A percentile compares a stretch with the other conserved stretches of the same genome.
Conservation (phyloP, 1,284 basidiomycete species). For the Anthracocystis panici-leucophaei region DNA sequence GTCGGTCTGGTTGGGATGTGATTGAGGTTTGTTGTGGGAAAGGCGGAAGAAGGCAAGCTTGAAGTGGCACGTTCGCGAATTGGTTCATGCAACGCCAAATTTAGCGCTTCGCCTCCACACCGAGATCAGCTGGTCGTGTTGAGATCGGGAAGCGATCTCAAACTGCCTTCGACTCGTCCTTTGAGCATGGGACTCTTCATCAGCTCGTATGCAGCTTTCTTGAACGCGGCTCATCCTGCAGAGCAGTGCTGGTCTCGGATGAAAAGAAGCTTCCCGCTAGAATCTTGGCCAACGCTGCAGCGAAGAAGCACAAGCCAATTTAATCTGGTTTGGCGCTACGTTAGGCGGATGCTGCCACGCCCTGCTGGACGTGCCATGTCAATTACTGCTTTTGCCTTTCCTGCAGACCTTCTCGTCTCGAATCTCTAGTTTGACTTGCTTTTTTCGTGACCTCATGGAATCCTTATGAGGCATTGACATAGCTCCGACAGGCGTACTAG, state of each 20-base stretch:
- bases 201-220: too few species aligned
- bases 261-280: slow-evolving; percentile 11
- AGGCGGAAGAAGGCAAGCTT: background rate
- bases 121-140: background rate
- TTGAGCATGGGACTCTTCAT: too few species aligned
- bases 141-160: slow-evolving; percentile 17
- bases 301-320: background rate
- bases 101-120: slow-evolving; percentile 22
- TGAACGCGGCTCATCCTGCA: too few species aligned
- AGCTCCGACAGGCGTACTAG: background rate
- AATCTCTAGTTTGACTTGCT: background rate
- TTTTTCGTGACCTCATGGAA: background rate
- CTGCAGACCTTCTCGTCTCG: slow-evolving; percentile 4
- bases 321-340: too few species aligned
- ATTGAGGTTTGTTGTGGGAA: background rate
- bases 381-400: slow-evolving; percentile 12
- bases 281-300: slow-evolving; percentile 28
- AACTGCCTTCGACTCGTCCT: background rate
- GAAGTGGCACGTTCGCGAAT: slow-evolving; percentile 12
- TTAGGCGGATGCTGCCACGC: slow-evolving; percentile 11
- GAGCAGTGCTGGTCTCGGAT: background rate
- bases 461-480: background rate
- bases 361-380: slow-evolving; percentile 50
- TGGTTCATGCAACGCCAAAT: slow-evolving; percentile 7
- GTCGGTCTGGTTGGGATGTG: background rate